Evolutionary conservation across 352 stramenopile species (phyloP).

Genomic region (Pythium brachiatum): DNA sequence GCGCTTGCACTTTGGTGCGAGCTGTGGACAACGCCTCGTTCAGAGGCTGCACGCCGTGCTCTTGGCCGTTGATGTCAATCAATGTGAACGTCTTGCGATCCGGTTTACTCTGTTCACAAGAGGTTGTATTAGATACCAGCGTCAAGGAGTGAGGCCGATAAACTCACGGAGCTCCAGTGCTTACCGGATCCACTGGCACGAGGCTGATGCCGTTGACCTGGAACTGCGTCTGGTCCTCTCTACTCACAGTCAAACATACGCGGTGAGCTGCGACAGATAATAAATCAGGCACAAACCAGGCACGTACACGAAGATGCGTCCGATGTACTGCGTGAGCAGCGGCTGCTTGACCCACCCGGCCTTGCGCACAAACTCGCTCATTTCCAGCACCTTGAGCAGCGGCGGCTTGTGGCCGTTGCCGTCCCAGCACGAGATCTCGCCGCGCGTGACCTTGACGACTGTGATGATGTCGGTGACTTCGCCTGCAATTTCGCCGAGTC

Average conservation of each 20-base stretch:
- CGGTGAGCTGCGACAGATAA: not conserved
- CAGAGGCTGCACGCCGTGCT: conserved; percentile 46
- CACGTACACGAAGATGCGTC: conserved; percentile 57
- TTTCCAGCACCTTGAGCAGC: conserved; percentile 54
- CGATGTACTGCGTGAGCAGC: conserved; percentile 73
- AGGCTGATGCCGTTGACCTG: conserved; percentile 48
- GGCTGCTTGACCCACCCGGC: conserved; percentile 63
- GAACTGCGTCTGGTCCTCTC: conserved; percentile 45
- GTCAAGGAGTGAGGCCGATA: not conserved
- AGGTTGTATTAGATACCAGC: not conserved
- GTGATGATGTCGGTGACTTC: conserved; percentile 74
- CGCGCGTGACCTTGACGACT: conserved; percentile 66
- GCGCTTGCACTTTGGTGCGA: conserved; percentile 40
- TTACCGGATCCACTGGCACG: conserved; percentile 43
- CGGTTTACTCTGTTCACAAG: conserved; percentile 37
- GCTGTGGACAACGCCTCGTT: conserved; percentile 52
- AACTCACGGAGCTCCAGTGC: too few species aligned
- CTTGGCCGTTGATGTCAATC: conserved; percentile 48
- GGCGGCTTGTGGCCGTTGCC: conserved; percentile 44
- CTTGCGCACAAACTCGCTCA: conserved; percentile 78
- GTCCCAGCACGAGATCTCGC: conserved; percentile 76
- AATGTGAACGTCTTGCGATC: conserved; percentile 55
- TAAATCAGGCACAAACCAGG: not conserved
- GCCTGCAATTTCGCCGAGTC: conserved; percentile 37
- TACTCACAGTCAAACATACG: conserved; percentile 13